Evolutionary conservation across 73 alveolate genomes (phyloP), one percentile per base, ranked within the genome.

Genomic region (Strombidium stylifer): DNA sequence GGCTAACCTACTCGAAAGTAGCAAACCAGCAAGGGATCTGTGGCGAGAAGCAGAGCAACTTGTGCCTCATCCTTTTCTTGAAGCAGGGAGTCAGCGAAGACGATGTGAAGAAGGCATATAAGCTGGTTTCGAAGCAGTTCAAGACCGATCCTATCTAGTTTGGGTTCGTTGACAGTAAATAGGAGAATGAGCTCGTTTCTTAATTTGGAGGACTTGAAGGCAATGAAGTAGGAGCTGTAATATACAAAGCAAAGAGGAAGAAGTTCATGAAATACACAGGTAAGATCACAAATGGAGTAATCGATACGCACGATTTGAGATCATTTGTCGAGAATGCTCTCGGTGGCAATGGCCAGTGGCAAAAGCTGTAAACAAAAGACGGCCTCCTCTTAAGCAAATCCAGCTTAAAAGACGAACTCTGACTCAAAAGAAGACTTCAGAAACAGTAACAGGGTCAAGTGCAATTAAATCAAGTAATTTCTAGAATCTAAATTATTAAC

Each of bases 31-130:
- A 44, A 30, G 90, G 94, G 8, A 30, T 70, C 3, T 91, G 98
- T 39, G 85, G 84, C 16, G 44, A 69, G 37, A 47, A 64, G 1
- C 84, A 76, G 11, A 49, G 93, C 10, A 82, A 65, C 39, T 34
- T 82, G 28, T 91, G 98, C 73, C 56, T 91, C 8, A 59, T 91
- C 20, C 48, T 69, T 40, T 75, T 91, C 55, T 56, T 80, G 16
- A 82, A 42, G n/a, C 49, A 23, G 27, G 4, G 32, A 27, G 42
- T 32, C 10, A 32, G 42, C 42, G 24, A 52, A 26, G 62, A 49
- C 3, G 24, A 32, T 0, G 27, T 23, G 16, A 35, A 57, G 4
- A 3, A 42, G 16, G 51, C 31, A 1, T 52, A 51, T 6, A 34
- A 56, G 40, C 65, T 59, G 2, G 2, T 78, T 1, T 26, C 45